These are phyloP conservation scores for Urochloa ruziziensis DNA, from an alignment of 176 grass and related monocot genomes.

Conservation along the genomic window DNA sequence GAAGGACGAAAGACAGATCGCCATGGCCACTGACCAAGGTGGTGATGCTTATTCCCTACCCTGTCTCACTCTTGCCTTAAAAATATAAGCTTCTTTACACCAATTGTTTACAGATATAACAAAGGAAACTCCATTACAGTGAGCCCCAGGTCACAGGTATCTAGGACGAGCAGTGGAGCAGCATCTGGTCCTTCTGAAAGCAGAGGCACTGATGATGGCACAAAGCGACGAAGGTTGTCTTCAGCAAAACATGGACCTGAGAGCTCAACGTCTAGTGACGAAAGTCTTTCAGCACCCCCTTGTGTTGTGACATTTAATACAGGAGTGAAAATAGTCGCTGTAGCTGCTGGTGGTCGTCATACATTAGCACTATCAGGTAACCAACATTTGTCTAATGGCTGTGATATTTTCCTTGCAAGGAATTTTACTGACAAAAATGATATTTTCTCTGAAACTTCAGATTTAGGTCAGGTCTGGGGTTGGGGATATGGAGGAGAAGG, in stretches of 20 bases:
- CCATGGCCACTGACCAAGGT: conserved; percentile 68
- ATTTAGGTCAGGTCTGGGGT: conserved; percentile 96
- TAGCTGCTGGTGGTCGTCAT: conserved; percentile 97
- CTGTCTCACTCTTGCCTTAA: conserved; percentile 21
- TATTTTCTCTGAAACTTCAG: conserved; percentile 65
- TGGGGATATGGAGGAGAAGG: conserved; percentile 99
- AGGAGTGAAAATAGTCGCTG: conserved; percentile 67
- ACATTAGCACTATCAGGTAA: conserved; percentile 97
- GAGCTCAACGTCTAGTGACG: conserved; percentile 83
- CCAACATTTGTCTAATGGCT: conserved; percentile 6
- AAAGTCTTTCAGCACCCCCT: conserved; percentile 84
- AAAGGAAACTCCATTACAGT: conserved; percentile 67
- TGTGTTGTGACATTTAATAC: conserved; percentile 86
- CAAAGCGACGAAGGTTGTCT: conserved; percentile 79
- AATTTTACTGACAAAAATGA: conserved; percentile 32
- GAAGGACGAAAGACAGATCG: conserved; percentile 65
- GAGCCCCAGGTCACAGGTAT: conserved; percentile 83
- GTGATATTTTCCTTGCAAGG: neutral
- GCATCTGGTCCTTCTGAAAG: conserved; percentile 67
- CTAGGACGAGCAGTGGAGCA: conserved; percentile 60
- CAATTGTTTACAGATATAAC: conserved; percentile 49
- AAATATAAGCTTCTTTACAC: conserved; percentile 40
- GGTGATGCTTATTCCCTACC: conserved; percentile 17
- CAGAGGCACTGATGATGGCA: conserved; percentile 72
- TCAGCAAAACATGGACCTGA: conserved; percentile 78